Conservation (phyloP, 805 yeast genomes). For the Lachancea fermentati region DNA sequence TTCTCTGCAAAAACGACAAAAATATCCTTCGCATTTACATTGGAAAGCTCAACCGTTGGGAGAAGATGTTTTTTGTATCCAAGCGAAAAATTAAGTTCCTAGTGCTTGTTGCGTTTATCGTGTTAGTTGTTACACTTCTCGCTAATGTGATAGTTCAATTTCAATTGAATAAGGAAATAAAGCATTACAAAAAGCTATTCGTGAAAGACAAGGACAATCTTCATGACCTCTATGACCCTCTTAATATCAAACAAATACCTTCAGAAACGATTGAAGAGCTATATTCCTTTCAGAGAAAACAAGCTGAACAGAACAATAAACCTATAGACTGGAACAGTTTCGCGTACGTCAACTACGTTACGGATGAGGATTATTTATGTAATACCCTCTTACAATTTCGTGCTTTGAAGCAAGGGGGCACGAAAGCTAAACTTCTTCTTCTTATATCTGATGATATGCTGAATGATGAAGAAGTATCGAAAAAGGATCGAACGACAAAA, state of each 20-base stretch:
- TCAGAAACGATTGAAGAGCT: slow-evolving; percentile 9
- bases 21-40: too few relatives aligned
- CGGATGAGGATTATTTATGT: slow-evolving; percentile 43
- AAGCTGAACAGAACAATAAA: slow-evolving; percentile 4
- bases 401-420: slow-evolving; percentile 32
- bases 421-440: slow-evolving; percentile 41
- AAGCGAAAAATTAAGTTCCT: slow-evolving; percentile 22
- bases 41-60: too few relatives aligned
- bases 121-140: slow-evolving; percentile 11
- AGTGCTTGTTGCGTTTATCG: slow-evolving; percentile 9
- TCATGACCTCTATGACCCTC: slow-evolving; percentile 16
- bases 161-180: slow-evolving; percentile 28
- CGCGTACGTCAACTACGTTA: slow-evolving; percentile 56
- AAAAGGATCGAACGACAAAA: slow-evolving; percentile 1
- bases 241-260: slow-evolving; percentile 18
- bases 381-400: slow-evolving; percentile 42
- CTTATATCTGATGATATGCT: slow-evolving; percentile 30
- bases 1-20: too few relatives aligned
- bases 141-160: slow-evolving; percentile 23
- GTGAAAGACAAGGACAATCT: slow-evolving; percentile 23
- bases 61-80: slow-evolving; percentile 17
- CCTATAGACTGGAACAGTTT: slow-evolving; percentile 34
- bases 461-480: slow-evolving; percentile 9
- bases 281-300: slow-evolving; percentile 1
- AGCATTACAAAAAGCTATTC: slow-evolving; percentile 25